Evolutionary conservation across 2,329 filamentous ascomycete genomes (phyloP), one percentile per base, ranked within the genome.

Genomic region (Pseudomassariella vexata): DNA sequence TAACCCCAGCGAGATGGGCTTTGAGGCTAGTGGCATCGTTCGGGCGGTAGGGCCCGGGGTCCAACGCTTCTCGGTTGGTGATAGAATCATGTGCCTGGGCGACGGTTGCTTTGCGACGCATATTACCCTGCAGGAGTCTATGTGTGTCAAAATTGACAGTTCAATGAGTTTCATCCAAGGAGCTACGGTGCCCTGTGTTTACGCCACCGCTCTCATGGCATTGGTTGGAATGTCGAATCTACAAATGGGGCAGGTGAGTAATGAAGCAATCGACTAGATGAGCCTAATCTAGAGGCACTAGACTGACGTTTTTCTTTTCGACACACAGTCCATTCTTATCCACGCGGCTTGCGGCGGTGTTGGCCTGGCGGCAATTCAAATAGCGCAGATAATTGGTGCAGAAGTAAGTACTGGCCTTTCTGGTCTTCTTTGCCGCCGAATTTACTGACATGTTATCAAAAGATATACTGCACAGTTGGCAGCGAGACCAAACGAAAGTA

Each of bases 291-390:
- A n/a, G n/a, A n/a, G n/a, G n/a, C n/a, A n/a, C n/a, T n/a, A n/a
- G n/a, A n/a, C n/a, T n/a, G n/a, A n/a, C n/a, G n/a, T n/a, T n/a
- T n/a, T n/a, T n/a, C n/a, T n/a, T n/a, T n/a, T n/a, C n/a, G n/a
- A n/a, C n/a, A n/a, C n/a, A n/a, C n/a, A n/a, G n/a, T n/a, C n/a
- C 3, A 54, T 69, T 3, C 50, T 73, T 8, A 52, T 73, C 14
- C 62, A 68, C 28, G 55, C 59, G 5, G 69, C 60, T 4, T 57
- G 63, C 3, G 65, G 66, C 25, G 56, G 56, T 0, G 49, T 62
- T 12, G 69, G 68, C 2, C 53, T 66, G 20, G 60, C 59, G 4
- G 66, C 63, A 2, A 40, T 71, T 3, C 52, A 58, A 12, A 41
- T 71, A 2, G 62, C 63, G 15, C 49, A 43, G 30, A 35, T 49